Evolutionary conservation across 305 asterid genomes (phyloP).

Genomic region (Solanum aculeatissimum): DNA sequence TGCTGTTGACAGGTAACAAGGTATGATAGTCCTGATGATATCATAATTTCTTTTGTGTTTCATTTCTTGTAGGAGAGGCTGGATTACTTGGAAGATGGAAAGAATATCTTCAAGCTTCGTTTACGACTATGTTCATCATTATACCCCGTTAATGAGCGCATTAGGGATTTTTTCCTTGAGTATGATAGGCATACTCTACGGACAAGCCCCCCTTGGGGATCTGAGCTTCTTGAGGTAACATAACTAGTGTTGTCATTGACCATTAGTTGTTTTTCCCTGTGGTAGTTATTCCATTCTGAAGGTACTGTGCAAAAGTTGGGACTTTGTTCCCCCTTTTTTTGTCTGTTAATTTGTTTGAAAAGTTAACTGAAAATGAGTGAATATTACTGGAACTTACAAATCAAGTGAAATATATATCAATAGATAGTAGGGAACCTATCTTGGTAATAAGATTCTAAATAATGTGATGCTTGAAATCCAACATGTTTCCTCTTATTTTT

Average conservation of each 20-base stretch:
- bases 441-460: background rate
- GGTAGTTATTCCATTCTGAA: background rate
- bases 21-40: background rate
- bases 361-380: background rate
- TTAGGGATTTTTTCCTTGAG: slow-evolving; percentile 96
- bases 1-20: background rate
- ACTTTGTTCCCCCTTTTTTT: background rate
- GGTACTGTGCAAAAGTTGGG: background rate
- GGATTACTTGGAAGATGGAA: slow-evolving; percentile 96
- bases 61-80: slow-evolving; percentile 64
- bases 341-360: background rate
- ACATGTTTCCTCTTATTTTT: background rate
- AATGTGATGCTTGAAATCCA: background rate
- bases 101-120: slow-evolving; percentile 75
- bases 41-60: background rate
- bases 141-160: slow-evolving; percentile 93
- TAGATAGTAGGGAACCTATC: background rate
- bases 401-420: background rate
- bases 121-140: slow-evolving; percentile 89
- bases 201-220: slow-evolving; percentile 99
- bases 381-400: background rate
- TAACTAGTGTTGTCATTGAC: background rate
- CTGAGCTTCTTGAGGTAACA: slow-evolving; percentile 96
- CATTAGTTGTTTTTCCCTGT: background rate
- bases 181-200: slow-evolving; percentile 95